phyloP scores from a whole-genome alignment of 495 filamentous ascomycete species.

The Hypoxylon fragiforme region DNA sequence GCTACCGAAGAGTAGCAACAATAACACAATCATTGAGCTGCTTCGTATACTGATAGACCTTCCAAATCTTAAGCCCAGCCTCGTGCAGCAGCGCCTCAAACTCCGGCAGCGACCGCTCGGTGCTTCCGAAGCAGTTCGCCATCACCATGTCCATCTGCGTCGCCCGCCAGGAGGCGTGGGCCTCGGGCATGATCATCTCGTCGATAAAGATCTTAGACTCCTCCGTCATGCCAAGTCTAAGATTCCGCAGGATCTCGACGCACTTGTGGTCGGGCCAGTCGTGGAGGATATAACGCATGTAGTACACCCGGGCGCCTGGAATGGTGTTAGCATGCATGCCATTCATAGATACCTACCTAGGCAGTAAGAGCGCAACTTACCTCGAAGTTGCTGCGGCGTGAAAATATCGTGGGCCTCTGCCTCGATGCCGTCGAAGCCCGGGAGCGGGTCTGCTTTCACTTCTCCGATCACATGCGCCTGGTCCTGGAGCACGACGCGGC shows the following conservation, averaged over 20 bases:
- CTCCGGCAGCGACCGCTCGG: too few species aligned
- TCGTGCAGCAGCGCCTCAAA: too few species aligned
- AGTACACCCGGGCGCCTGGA: conserved; percentile 49
- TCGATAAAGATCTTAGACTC: conserved; percentile 48
- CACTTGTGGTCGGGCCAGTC: conserved; percentile 45
- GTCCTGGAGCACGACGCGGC: conserved; percentile 54
- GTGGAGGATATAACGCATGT: conserved; percentile 51
- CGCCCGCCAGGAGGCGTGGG: too few species aligned
- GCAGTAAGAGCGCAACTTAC: too few species aligned
- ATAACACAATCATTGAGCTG: background rate
- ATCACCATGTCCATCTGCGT: too few species aligned
- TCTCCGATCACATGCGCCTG: conserved; percentile 38
- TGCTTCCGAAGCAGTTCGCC: too few species aligned
- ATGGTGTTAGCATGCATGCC: background rate
- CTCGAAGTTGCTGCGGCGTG: conserved; percentile 28
- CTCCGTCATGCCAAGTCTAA: conserved; percentile 38
- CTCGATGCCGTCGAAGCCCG: conserved; percentile 22
- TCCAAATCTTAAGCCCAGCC: too few species aligned
- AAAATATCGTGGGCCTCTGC: conserved; percentile 37
- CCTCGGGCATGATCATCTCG: conserved; percentile 47
- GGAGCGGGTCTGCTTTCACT: conserved; percentile 4
- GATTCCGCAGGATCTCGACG: conserved; percentile 40
- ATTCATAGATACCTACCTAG: too few species aligned
- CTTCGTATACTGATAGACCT: background rate
- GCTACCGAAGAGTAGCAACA: background rate